These are phyloP conservation scores for Eimeria mitis DNA, from an alignment of 169 alveolate species.

Conservation along the genomic window DNA sequence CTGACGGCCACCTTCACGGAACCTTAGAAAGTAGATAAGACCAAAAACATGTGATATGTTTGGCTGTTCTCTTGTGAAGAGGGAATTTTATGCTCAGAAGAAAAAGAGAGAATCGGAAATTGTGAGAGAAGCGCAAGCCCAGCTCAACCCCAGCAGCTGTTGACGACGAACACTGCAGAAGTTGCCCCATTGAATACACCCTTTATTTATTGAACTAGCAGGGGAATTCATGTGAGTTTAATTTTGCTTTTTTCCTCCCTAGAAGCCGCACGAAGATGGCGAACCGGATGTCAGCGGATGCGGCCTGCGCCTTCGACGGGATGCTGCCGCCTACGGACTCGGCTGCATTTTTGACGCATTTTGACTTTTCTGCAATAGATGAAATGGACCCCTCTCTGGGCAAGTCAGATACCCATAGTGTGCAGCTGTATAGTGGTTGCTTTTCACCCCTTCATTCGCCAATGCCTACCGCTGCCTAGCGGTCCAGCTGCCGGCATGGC, in stretches of 20 bases:
- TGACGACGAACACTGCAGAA: neutral
- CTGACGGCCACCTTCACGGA: slow-evolving; percentile 1
- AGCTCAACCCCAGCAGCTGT: slow-evolving; percentile 3
- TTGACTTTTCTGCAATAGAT: slow-evolving; percentile 94
- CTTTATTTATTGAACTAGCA: neutral
- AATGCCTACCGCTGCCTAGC: neutral
- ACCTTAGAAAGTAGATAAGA: neutral
- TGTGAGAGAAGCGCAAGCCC: slow-evolving; percentile 16
- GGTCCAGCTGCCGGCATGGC: neutral
- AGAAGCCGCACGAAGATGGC: slow-evolving; percentile 39
- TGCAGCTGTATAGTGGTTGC: neutral
- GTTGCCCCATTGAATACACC: neutral
- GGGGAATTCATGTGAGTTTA: slow-evolving; percentile 18
- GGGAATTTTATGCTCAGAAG: neutral
- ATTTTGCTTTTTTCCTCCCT: neutral
- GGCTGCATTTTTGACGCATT: slow-evolving; percentile 78
- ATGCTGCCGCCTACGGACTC: slow-evolving; percentile 70
- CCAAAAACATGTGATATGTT: neutral
- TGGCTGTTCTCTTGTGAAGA: neutral
- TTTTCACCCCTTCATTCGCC: neutral
- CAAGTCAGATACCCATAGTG: slow-evolving; percentile 34
- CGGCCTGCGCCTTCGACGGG: slow-evolving; percentile 75
- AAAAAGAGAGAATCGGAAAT: neutral
- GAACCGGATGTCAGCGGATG: slow-evolving; percentile 39
- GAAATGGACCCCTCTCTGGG: slow-evolving; percentile 96